Evolutionary conservation across 2,329 filamentous ascomycete species (phyloP).

Genomic region (Colletotrichum liaoningense): DNA sequence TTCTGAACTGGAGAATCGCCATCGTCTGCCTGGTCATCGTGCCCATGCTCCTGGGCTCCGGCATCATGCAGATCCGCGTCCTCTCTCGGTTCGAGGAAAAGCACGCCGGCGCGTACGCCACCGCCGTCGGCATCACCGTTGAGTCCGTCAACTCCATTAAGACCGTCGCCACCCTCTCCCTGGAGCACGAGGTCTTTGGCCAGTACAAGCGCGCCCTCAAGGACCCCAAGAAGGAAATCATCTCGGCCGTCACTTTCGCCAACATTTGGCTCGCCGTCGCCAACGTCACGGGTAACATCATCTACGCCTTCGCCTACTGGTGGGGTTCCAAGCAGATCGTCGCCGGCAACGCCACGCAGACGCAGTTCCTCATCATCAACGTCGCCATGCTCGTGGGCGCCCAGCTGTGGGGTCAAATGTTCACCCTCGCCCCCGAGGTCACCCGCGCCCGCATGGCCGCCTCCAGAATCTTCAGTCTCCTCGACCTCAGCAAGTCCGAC

Average conservation of each 20-base stretch:
- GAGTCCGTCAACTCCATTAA: slow-evolving; percentile 76
- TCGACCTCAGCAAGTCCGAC: slow-evolving; percentile 50
- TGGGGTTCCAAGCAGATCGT: slow-evolving; percentile 81
- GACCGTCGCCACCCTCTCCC: slow-evolving; percentile 68
- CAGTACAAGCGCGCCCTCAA: slow-evolving; percentile 64
- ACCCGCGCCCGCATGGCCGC: slow-evolving; percentile 73
- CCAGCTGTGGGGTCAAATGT: slow-evolving; percentile 79
- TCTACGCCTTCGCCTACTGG: slow-evolving; percentile 84
- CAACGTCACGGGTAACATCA: slow-evolving; percentile 71
- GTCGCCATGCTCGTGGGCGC: slow-evolving; percentile 78
- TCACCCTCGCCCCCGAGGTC: slow-evolving; percentile 80
- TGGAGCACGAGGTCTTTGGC: slow-evolving; percentile 62
- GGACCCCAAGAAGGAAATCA: slow-evolving; percentile 65
- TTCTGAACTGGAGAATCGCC: slow-evolving; percentile 82
- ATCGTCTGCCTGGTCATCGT: slow-evolving; percentile 77
- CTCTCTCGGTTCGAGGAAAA: slow-evolving; percentile 71
- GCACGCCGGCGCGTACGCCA: slow-evolving; percentile 73
- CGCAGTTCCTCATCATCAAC: slow-evolving; percentile 81
- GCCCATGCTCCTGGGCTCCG: slow-evolving; percentile 75
- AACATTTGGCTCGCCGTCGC: slow-evolving; percentile 72
- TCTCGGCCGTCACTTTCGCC: slow-evolving; percentile 59
- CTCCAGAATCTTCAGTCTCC: slow-evolving; percentile 64
- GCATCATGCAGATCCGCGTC: slow-evolving; percentile 75
- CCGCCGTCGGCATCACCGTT: slow-evolving; percentile 72
- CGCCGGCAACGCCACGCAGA: slow-evolving; percentile 70